Conservation (phyloP, 306 rosid species). For the Crotalaria pallida region DNA sequence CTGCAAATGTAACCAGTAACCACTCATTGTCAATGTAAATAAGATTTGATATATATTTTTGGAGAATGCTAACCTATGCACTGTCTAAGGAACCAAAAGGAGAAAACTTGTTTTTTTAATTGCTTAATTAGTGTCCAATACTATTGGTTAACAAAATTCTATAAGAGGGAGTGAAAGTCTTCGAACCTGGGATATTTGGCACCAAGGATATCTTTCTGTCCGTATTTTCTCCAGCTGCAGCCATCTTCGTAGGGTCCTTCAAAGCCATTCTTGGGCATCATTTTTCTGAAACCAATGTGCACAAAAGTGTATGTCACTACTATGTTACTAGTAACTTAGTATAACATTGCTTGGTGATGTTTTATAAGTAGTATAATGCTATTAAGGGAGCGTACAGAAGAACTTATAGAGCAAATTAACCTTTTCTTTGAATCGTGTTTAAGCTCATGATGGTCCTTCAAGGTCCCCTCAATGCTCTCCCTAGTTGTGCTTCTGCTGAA, state of each 20-base stretch:
- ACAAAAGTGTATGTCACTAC: not conserved
- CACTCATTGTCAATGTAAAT: slow-evolving; percentile 4
- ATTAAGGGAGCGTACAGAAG: too few species aligned
- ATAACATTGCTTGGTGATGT: not conserved
- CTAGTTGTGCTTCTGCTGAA: slow-evolving; percentile 30
- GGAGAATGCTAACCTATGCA: too few species aligned
- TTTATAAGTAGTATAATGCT: not conserved
- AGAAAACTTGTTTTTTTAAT: too few species aligned
- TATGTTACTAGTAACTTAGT: too few species aligned
- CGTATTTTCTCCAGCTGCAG: slow-evolving; percentile 83
- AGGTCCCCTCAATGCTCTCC: slow-evolving; percentile 32
- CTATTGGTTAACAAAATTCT: too few species aligned
- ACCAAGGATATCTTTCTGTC: slow-evolving; percentile 83
- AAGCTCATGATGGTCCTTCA: slow-evolving; percentile 30
- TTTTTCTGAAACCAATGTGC: slow-evolving; percentile 39
- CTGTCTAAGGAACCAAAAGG: too few species aligned
- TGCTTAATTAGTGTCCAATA: too few species aligned
- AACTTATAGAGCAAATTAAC: slow-evolving; percentile 26
- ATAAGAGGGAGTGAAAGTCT: not conserved
- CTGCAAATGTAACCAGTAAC: slow-evolving; percentile 43
- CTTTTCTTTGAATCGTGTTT: slow-evolving; percentile 58
- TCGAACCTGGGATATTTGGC: slow-evolving; percentile 70
- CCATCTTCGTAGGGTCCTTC: slow-evolving; percentile 75
- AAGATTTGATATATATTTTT: not conserved
- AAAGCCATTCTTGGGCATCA: slow-evolving; percentile 48